Evolutionary conservation across 75 land plant genomes (phyloP).

Genomic region (Picea glauca): DNA sequence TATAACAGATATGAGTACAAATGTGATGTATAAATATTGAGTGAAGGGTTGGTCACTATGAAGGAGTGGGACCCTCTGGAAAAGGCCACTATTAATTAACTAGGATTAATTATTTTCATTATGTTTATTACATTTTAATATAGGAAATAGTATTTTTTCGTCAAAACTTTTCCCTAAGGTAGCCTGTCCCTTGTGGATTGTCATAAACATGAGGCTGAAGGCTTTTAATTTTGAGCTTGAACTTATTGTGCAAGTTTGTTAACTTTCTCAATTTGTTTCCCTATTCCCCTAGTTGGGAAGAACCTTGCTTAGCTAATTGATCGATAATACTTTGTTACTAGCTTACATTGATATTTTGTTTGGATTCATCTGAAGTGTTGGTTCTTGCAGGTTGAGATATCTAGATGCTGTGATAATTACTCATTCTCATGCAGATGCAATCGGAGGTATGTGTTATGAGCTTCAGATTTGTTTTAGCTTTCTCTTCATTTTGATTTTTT

Average conservation of each 20-base stretch:
- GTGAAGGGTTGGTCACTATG: no score
- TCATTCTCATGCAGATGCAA: slow-evolving; percentile 99
- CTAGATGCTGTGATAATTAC: slow-evolving; percentile 95
- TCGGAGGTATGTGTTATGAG: slow-evolving; percentile 66
- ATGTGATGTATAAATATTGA: not conserved
- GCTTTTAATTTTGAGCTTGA: not conserved
- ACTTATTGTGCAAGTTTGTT: not conserved
- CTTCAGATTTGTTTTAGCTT: not conserved
- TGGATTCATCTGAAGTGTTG: no score
- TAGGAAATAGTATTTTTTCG: no score
- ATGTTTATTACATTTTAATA: no score
- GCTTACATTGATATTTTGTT: not conserved
- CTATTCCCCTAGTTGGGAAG: not conserved
- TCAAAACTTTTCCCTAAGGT: no score
- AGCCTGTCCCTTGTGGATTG: no score
- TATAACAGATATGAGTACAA: no score
- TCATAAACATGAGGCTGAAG: not conserved
- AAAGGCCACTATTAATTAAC: no score
- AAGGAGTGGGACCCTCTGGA: no score
- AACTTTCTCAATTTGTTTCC: not conserved
- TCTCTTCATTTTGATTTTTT: no score
- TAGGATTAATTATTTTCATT: no score
- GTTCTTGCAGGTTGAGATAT: slow-evolving; percentile 70
- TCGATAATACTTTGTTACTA: not conserved
- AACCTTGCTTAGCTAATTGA: not conserved